Conservation (phyloP, 345 rosid genomes). For the Eucalyptus pauciflora region DNA sequence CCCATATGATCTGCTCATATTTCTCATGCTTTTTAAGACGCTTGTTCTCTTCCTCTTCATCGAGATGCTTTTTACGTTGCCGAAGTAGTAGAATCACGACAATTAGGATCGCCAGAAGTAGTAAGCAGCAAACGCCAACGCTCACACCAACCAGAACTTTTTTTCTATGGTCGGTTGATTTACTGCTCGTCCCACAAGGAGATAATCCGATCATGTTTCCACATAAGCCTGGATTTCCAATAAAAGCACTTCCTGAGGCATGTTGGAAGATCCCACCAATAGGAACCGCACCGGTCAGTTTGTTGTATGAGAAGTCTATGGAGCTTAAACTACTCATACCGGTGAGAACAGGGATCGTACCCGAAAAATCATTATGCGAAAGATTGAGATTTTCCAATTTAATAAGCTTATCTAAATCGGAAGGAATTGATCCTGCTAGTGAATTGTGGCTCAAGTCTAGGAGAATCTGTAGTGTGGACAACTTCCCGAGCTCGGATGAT, state of each 20-base stretch:
- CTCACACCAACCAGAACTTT: conserved; percentile 14
- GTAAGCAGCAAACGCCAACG: conserved; percentile 17
- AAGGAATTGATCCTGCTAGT: conserved; percentile 43
- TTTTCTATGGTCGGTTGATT: conserved; percentile 2
- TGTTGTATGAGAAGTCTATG: conserved; percentile 48
- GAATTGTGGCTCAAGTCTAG: conserved; percentile 61
- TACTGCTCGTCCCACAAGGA: conserved; percentile 6
- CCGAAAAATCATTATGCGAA: conserved; percentile 42
- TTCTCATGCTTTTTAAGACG: not conserved
- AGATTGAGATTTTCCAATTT: conserved; percentile 38
- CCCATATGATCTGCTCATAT: conserved; percentile 31
- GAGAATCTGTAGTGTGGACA: conserved; percentile 13
- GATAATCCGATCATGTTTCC: conserved; percentile 27
- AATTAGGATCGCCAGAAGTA: not conserved
- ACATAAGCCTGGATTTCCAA: conserved; percentile 44
- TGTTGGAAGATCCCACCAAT: conserved; percentile 21
- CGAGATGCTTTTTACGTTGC: not conserved
- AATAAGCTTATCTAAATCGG: conserved; percentile 20
- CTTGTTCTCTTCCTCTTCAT: conserved; percentile 29
- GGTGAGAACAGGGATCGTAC: conserved; percentile 34
- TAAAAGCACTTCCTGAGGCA: conserved; percentile 18
- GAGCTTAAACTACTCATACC: conserved; percentile 24
- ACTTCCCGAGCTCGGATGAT: conserved; percentile 30
- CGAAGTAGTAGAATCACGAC: not conserved
- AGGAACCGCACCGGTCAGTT: conserved; percentile 39